phyloP scores from a whole-genome alignment of 177 flowering plant species.

The Vitis hybrid region DNA sequence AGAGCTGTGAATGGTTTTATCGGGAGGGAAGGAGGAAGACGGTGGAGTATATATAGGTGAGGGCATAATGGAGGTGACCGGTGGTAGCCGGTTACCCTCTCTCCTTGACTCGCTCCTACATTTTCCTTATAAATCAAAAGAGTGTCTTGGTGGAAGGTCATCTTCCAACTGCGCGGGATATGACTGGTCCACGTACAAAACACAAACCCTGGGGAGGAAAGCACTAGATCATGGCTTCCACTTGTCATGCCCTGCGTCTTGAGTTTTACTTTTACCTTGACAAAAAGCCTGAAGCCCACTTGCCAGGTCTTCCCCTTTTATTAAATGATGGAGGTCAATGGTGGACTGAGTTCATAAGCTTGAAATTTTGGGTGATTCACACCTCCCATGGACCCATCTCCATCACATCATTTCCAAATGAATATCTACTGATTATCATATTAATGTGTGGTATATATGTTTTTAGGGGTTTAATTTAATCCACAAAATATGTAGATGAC shows the following conservation, averaged over 20 bases:
- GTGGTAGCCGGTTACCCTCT: neutral
- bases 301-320: neutral
- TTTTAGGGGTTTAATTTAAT: no score
- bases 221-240: neutral
- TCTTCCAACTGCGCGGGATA: neutral
- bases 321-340: neutral
- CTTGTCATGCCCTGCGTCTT: neutral
- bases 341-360: neutral
- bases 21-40: neutral
- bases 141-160: neutral
- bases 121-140: no score
- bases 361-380: slow-evolving; percentile 7
- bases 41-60: slow-evolving; percentile 1
- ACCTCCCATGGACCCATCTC: slow-evolving; percentile 3
- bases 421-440: neutral
- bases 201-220: neutral
- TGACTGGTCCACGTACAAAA: neutral
- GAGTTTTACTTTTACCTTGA: no score
- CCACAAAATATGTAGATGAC: no score
- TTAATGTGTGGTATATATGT: no score
- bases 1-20: neutral
- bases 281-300: neutral
- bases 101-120: neutral
- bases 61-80: neutral
- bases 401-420: neutral